Conservation (phyloP, 106 monocot species). For the Allium sativum region DNA sequence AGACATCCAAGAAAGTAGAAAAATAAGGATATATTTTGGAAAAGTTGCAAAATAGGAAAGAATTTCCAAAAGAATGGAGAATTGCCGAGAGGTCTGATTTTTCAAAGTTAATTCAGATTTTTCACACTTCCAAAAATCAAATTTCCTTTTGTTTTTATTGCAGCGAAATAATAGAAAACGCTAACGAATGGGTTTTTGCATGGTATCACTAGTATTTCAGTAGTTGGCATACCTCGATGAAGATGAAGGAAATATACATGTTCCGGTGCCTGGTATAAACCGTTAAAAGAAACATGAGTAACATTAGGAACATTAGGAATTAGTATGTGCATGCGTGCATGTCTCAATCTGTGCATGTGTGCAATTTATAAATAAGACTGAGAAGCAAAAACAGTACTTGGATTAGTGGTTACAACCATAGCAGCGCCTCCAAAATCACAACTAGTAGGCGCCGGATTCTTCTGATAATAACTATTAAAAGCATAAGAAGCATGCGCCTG, state of each 20-base stretch:
- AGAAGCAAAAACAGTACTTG: slow-evolving; percentile 33
- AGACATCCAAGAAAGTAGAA: no score
- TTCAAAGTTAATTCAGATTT: no score
- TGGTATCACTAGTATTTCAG: no score
- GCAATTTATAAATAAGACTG: background rate
- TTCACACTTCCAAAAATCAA: no score
- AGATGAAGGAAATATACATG: slow-evolving; percentile 63
- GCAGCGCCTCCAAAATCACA: slow-evolving; percentile 86
- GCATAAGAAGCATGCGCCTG: slow-evolving; percentile 72
- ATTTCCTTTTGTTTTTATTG: no score
- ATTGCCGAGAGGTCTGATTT: no score
- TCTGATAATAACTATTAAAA: slow-evolving; percentile 82
- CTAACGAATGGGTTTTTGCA: no score
- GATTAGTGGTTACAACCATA: slow-evolving; percentile 53
- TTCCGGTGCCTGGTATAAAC: slow-evolving; percentile 43
- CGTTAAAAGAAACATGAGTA: background rate
- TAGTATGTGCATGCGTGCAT: background rate
- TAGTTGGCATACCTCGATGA: slow-evolving; percentile 38
- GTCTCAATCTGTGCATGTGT: background rate
- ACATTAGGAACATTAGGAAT: background rate
- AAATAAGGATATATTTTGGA: no score
- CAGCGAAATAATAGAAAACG: no score
- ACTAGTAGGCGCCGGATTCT: slow-evolving; percentile 62
- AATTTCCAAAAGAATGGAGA: no score
- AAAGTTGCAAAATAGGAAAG: no score